Percentiles rank a stretch among this genome's conserved stretches.
Evolutionary conservation across 2,329 filamentous ascomycete genomes (phyloP).

Genomic region (Ilyonectria robusta): DNA sequence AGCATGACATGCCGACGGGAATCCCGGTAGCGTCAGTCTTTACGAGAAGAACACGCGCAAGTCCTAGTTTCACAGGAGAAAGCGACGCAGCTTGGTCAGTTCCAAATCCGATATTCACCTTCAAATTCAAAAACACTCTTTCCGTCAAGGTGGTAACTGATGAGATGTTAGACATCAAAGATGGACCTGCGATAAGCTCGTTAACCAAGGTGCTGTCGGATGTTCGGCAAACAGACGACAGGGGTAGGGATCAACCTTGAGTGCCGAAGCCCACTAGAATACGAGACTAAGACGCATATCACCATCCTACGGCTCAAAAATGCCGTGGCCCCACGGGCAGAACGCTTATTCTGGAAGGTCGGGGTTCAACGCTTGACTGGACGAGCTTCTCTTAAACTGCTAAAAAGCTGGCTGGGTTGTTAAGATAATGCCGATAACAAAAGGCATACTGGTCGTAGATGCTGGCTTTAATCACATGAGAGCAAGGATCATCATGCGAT

Average conservation of each 20-base stretch:
- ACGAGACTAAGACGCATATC: neutral
- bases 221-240: neutral
- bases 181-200: neutral
- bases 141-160: neutral
- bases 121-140: neutral
- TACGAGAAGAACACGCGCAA: too few species aligned
- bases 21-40: too few species aligned
- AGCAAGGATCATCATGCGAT: neutral
- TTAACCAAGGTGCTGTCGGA: neutral
- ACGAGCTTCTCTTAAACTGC: neutral
- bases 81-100: too few species aligned
- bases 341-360: neutral
- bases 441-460: neutral
- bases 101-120: neutral
- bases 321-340: constrained; percentile 1
- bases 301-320: neutral
- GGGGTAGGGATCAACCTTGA: neutral
- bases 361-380: neutral
- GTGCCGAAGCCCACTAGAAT: neutral
- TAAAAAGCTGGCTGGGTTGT: neutral
- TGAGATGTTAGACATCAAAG: neutral
- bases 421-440: neutral
- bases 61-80: too few species aligned
- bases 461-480: neutral
- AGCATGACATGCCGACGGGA: too few species aligned